Conservation (phyloP, 2,329 filamentous ascomycete species). For the Trichophyton verrucosum region DNA sequence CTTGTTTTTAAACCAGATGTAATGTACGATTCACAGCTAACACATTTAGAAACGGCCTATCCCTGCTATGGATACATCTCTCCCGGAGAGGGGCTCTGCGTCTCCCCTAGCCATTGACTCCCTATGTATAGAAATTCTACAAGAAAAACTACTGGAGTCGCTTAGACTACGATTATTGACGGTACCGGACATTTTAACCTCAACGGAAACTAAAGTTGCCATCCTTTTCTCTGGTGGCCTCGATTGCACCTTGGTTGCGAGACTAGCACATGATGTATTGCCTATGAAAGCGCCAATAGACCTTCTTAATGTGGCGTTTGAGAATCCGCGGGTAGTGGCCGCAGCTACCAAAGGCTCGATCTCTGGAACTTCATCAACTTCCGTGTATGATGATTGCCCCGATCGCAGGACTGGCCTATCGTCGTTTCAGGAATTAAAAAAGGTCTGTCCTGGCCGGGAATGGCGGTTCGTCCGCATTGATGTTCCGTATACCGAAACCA, state of each 20-base stretch:
- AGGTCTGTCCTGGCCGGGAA: slow-evolving; percentile 53
- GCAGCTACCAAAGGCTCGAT: slow-evolving; percentile 37
- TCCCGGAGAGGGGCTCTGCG: slow-evolving; percentile 22
- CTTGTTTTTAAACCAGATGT: background rate
- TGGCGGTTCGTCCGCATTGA: slow-evolving; percentile 80
- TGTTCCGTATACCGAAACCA: slow-evolving; percentile 64
- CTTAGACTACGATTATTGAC: slow-evolving; percentile 52
- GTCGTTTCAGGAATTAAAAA: slow-evolving; percentile 61
- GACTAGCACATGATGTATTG: slow-evolving; percentile 64
- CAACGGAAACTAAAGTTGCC: slow-evolving; percentile 42
- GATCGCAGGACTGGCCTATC: slow-evolving; percentile 77
- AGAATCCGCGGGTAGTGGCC: slow-evolving; percentile 66
- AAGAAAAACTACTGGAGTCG: slow-evolving; percentile 46
- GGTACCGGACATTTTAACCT: slow-evolving; percentile 45
- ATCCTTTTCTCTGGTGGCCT: slow-evolving; percentile 89
- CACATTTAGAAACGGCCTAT: slow-evolving; percentile 22
- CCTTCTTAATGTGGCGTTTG: slow-evolving; percentile 89
- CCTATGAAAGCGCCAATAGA: slow-evolving; percentile 60
- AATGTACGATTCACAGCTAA: background rate
- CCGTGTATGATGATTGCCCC: slow-evolving; percentile 66
- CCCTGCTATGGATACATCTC: slow-evolving; percentile 32
- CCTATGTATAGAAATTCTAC: slow-evolving; percentile 42
- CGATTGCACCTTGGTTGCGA: slow-evolving; percentile 79
- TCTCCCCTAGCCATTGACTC: slow-evolving; percentile 30
- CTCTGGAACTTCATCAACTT: slow-evolving; percentile 12